Evolutionary conservation across 495 filamentous ascomycete species (phyloP).

Genomic region (Chaetomium tenue): DNA sequence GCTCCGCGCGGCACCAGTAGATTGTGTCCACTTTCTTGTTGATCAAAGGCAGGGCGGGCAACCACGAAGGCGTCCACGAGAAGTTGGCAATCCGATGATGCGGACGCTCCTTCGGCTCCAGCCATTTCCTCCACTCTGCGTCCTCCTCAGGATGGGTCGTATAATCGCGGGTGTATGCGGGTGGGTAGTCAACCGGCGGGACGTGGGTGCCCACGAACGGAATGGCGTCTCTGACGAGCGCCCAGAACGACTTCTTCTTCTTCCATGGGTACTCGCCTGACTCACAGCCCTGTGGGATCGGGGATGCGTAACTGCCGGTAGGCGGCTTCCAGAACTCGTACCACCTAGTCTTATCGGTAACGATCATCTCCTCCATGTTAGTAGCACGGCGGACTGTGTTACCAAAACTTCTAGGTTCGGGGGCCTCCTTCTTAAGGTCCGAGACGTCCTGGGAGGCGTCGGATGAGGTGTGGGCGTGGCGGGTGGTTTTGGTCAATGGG

Average conservation of each 20-base stretch:
- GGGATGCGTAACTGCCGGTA: slow-evolving; percentile 51
- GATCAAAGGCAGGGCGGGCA: slow-evolving; percentile 74
- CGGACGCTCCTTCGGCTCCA: slow-evolving; percentile 77
- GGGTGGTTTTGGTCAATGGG: slow-evolving; percentile 26
- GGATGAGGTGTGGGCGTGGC: slow-evolving; percentile 40
- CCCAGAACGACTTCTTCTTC: slow-evolving; percentile 45
- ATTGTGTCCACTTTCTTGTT: slow-evolving; percentile 95
- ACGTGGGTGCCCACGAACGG: slow-evolving; percentile 42
- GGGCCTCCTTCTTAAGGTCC: slow-evolving; percentile 31
- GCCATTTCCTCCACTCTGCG: slow-evolving; percentile 81
- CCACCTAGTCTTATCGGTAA: slow-evolving; percentile 46
- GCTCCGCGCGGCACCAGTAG: slow-evolving; percentile 81
- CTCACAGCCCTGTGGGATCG: slow-evolving; percentile 50
- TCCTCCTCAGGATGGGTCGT: slow-evolving; percentile 62
- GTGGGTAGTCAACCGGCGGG: slow-evolving; percentile 60
- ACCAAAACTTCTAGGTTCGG: slow-evolving; percentile 34
- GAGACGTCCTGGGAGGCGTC: slow-evolving; percentile 36
- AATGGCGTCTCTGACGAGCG: slow-evolving; percentile 43
- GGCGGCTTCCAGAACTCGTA: slow-evolving; percentile 58
- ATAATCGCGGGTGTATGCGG: slow-evolving; percentile 65
- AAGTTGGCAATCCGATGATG: slow-evolving; percentile 81
- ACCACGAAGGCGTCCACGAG: slow-evolving; percentile 65
- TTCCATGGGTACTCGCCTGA: slow-evolving; percentile 43
- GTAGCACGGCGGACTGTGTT: slow-evolving; percentile 48
- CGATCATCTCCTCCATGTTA: slow-evolving; percentile 46